Percentiles rank a stretch among this genome's conserved stretches.
phyloP scores from a whole-genome alignment of 768 basidiomycete species.

The Mycena crocata region DNA sequence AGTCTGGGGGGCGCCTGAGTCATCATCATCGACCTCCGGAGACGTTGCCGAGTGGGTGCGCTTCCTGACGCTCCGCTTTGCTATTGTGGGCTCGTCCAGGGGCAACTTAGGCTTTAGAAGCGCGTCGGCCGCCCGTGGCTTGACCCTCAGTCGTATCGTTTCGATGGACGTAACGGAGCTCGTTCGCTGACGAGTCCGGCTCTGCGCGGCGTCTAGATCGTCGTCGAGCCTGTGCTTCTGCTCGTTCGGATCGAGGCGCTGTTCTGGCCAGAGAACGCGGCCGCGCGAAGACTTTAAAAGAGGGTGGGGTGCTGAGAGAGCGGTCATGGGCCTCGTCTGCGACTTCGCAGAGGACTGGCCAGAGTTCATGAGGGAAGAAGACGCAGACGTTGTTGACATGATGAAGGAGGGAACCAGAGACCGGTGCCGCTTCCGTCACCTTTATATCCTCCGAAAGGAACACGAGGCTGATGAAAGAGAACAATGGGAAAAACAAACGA shows the following conservation, averaged over 20 bases:
- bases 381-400: constrained; percentile 22
- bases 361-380: constrained; percentile 18
- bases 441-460: not conserved
- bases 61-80: constrained; percentile 19
- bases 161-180: constrained; percentile 30
- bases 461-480: constrained; percentile 19
- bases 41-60: constrained; percentile 29
- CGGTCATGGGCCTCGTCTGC: constrained; percentile 20
- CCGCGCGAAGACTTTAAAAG: constrained; percentile 34
- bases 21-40: constrained; percentile 17
- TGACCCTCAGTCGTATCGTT: constrained; percentile 28
- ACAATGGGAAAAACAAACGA: constrained; percentile 30
- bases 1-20: constrained; percentile 9
- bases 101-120: constrained; percentile 28
- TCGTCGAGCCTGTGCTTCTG: not conserved
- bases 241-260: constrained; percentile 3
- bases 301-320: constrained; percentile 25
- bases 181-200: constrained; percentile 27
- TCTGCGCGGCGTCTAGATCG: not conserved
- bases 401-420: not conserved
- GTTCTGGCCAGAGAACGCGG: constrained; percentile 28
- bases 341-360: constrained; percentile 17
- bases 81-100: not conserved
- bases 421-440: not conserved
- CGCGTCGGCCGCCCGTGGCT: constrained; percentile 12